Base-by-base conservation (phyloP, 169 alveolate species). In the Plasmodium vivax region DNA sequence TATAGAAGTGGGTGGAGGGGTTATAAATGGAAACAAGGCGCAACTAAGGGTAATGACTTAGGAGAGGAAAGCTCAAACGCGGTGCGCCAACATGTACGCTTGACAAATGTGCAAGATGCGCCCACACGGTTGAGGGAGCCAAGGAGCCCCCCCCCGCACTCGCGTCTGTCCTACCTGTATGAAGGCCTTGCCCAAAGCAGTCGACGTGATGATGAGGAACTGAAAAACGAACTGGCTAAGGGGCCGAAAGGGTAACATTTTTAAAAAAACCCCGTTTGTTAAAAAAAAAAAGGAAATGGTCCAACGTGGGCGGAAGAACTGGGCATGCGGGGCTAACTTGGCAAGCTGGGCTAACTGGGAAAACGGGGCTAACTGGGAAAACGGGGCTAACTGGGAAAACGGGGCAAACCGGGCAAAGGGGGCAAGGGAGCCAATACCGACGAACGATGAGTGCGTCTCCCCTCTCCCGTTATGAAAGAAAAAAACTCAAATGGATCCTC, bases 201-300 rank as follows among this genome's bases (percentile, higher is more conserved):
- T 85, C 8, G 93, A 85, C 30, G 93, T 85, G 74, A 85, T 75
- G 71, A 85, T 74, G 41, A 85, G 62, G 80, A 85, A 85, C 85
- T 85, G 93, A 85, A 85, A 85, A 75, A 85, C 74, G 45, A 85
- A 85, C 47, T 85, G 93, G 68, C 93, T 85, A 51, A 85, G 45
- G 23, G 93, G 93, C 45, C 85, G 74, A 75, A 85, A 85, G 30
- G 93, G 93, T 85, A 85, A 85, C 93, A 85, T 85, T 85, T 85
- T 85, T 85, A 51, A 51, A 14, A 14, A 58, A 51, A 58, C 68
- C 51, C 77, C 71, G 82, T 62, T 83, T 10, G 10, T 83, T 8
- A 47, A 47, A 51, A 51, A 75, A 75, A 85, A 85, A 75, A 85
- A 56, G 71, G 54, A 41, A 72, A 10, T 14, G 56, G 30, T n/a